Evolutionary conservation across 179 eudicot species (phyloP), one percentile per base, ranked within the genome.

Genomic region (Spinacia oleracea): DNA sequence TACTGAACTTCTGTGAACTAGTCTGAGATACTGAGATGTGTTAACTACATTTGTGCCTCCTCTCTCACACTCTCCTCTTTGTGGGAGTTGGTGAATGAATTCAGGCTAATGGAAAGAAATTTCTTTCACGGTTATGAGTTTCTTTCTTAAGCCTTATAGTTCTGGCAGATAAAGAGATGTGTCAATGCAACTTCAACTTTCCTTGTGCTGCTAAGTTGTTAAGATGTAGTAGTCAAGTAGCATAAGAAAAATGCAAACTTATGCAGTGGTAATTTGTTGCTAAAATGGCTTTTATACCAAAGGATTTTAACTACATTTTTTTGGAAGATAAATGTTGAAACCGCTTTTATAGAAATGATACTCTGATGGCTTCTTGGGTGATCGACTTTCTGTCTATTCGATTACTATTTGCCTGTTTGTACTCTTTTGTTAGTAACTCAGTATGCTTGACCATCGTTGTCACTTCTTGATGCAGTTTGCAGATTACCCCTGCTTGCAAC

Each of bases 401-500:
- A 55, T 34, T 7, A 6, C 35, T 32, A 20, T 35, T 1, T 66
- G n/a, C 14, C 27, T 67, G 35, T 38, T 43, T 40, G 27, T 43
- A 29, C 18, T 27, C 5, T 73, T 66, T 62, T 25, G 31, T 25
- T 23, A 12, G 18, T n/a, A n/a, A n/a, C n/a, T n/a, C n/a, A n/a
- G n/a, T 77, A 60, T 56, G 32, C 45, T 48, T 66, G 25, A 58
- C 64, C 48, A 45, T 29, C 75, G 11, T 83, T n/a, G 63, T 76
- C 64, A 72, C 73, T 73, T 75, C 69, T 81, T 74, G 74, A 16
- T 85, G 87, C 96, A 96, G 99, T 87, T 93, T 96, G 93, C 99
- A 96, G 91, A 96, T 93, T 55, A 96, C 92, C 74, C 99, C 99
- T 77, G 99, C 99, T 51, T 96, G 99, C 85, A 92, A 93, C 75